phyloP scores from a whole-genome alignment of 257 asterid species.

The Forsythia viridissima region DNA sequence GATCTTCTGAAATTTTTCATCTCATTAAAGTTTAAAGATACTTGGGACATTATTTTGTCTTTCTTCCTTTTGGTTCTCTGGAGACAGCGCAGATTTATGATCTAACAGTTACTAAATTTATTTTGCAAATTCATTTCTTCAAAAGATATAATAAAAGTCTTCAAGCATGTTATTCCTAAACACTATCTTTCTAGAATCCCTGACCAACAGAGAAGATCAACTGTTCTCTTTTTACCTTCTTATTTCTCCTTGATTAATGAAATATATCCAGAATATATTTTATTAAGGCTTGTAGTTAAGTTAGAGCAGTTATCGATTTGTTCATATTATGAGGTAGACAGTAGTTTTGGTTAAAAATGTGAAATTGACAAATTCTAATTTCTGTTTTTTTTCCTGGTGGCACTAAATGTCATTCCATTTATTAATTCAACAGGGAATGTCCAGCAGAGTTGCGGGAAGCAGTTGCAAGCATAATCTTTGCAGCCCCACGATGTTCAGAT shows the following conservation, averaged over 20 bases:
- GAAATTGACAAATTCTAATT: neutral
- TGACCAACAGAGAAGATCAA: neutral
- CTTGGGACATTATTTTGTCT: neutral
- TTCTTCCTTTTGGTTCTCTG: neutral
- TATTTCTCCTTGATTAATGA: neutral
- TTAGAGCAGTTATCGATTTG: neutral
- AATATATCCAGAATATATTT: neutral
- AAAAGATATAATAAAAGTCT: neutral
- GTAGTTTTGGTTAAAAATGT: neutral
- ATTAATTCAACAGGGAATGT: slow-evolving; percentile 65
- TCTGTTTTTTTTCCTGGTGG: neutral
- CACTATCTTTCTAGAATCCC: neutral
- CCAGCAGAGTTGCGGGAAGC: slow-evolving; percentile 85
- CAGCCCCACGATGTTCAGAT: slow-evolving; percentile 97
- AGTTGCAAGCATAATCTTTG: slow-evolving; percentile 89
- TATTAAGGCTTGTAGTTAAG: neutral
- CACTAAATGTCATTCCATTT: slow-evolving; percentile 19
- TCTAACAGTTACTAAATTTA: neutral
- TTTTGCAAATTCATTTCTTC: neutral
- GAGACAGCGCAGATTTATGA: neutral
- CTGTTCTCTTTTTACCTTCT: neutral
- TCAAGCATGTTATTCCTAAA: neutral
- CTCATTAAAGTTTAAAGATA: neutral
- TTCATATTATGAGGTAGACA: neutral
- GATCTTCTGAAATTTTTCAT: neutral